Base-by-base conservation (phyloP, 495 filamentous ascomycete species). In the Diplogelasinospora grovesii region DNA sequence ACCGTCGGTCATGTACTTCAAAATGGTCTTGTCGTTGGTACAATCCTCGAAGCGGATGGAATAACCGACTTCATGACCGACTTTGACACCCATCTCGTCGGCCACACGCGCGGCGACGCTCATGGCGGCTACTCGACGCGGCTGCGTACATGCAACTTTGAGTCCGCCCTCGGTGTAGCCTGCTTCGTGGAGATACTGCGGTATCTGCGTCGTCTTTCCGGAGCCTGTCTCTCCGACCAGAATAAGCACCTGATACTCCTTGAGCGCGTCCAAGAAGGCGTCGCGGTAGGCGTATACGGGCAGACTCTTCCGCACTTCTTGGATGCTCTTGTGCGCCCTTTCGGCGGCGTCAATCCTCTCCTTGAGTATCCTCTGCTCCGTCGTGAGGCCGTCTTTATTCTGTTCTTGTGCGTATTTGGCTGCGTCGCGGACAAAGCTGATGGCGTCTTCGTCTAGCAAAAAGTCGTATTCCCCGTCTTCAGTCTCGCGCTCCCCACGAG, bases 1-100 rank as follows among this genome's bases (percentile, higher is more conserved):
- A 45, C 92, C 92, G 57, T 98, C 92, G 2, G 92, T 98, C 88
- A 95, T 94, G 58, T 95, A 98, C 61, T 96, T 95, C 19, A 98
- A 61, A 27, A 89, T 72, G 0, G 92, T 97, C 65, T 95, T 94
- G 47, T 95, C 88, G 52, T 78, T 87, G 1, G 92, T 96, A 30
- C 80, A 78, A 59, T 98, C 88, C 53, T 98, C 92, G 54, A 97
- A 98, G 39, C 92, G 83, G 49, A 98, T 95, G 2, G 85, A 81
- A 59, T 98, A 98, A 23, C 92, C 92, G 22, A 96, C 90, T 54
- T 95, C 86, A 49, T 88, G 87, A 1, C 92, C 92, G 13, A 97
- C 60, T 59, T 85, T 89, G 23, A 86, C 83, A 3, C 89, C 87
- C 77, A 94, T 84, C 54, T 98, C 92, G 39, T 98, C 90, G 1